Evolutionary conservation across 1,139 yeast genomes (phyloP).

Genomic region (Saccharomyces hybrid): DNA sequence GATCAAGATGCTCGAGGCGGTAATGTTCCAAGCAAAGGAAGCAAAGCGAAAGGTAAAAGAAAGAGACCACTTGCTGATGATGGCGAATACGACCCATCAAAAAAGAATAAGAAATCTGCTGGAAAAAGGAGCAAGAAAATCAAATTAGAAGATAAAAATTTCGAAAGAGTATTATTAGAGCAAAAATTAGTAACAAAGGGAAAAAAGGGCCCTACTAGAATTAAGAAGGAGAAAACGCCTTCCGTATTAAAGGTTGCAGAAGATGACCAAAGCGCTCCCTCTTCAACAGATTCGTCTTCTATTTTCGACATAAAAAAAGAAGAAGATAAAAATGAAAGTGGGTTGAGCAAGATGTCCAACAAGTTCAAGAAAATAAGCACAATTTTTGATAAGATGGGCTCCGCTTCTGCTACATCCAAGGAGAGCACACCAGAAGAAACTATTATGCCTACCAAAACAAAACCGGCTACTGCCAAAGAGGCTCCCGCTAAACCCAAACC

Average conservation of each 20-base stretch:
- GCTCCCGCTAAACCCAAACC: conserved; percentile 1
- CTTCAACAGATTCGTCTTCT: conserved; percentile 12
- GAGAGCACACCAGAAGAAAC: conserved; percentile 4
- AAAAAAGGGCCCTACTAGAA: conserved; percentile 21
- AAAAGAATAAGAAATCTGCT: conserved; percentile 19
- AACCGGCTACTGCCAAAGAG: conserved; percentile 4
- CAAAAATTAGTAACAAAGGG: conserved; percentile 22
- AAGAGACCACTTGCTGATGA: conserved; percentile 28
- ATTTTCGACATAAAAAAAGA: conserved; percentile 14
- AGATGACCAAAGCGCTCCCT: conserved; percentile 1
- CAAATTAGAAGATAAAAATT: conserved; percentile 24
- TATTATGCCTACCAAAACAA: not conserved
- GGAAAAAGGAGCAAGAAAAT: conserved; percentile 13
- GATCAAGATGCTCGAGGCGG: conserved; percentile 41
- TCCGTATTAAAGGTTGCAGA: conserved; percentile 4
- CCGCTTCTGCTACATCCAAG: conserved; percentile 6
- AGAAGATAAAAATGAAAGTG: conserved; percentile 17
- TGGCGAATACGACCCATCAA: conserved; percentile 28
- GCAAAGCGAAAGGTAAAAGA: conserved; percentile 27
- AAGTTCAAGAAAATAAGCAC: conserved; percentile 26
- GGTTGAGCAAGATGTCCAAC: conserved; percentile 26
- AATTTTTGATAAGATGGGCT: conserved; percentile 20
- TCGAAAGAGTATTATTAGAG: conserved; percentile 26
- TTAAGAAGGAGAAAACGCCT: conserved; percentile 21
- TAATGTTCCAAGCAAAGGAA: conserved; percentile 17